Evolutionary conservation across 2,329 filamentous ascomycete genomes (phyloP).

Genomic region (Epichloe elymi): DNA sequence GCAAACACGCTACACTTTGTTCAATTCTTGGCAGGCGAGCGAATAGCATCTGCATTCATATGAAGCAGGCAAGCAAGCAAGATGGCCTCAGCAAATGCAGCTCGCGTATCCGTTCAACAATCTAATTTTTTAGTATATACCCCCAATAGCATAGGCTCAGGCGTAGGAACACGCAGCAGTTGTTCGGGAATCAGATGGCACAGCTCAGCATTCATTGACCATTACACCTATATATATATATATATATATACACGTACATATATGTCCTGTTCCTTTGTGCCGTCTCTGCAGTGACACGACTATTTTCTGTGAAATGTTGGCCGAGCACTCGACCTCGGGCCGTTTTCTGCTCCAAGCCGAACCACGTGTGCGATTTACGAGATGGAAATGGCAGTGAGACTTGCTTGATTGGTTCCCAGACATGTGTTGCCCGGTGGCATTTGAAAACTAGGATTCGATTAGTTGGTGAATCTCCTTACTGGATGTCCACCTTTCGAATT

Average conservation of each 20-base stretch:
- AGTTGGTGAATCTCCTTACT: slow-evolving; percentile 17
- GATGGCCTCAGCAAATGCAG: background rate
- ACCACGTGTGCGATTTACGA: too few species aligned
- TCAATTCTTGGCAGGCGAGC: background rate
- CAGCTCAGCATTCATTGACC: background rate
- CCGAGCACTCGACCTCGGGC: too few species aligned
- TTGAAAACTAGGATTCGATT: too few species aligned
- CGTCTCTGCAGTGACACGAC: too few species aligned
- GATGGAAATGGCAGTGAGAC: too few species aligned
- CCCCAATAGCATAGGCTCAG: background rate
- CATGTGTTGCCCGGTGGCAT: too few species aligned
- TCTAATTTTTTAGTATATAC: slow-evolving; percentile 17
- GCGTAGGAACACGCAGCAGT: background rate
- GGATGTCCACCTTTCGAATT: slow-evolving; percentile 45
- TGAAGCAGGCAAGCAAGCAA: background rate
- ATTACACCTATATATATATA: too few species aligned
- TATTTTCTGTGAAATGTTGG: too few species aligned
- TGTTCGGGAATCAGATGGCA: background rate
- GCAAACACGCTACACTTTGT: background rate
- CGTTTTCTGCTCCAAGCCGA: too few species aligned
- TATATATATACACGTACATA: too few species aligned
- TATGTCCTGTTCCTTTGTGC: background rate
- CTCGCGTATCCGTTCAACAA: slow-evolving; percentile 6
- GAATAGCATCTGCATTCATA: background rate
- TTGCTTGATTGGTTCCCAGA: too few species aligned